Conservation (phyloP, 1,139 yeast species). For the Taphrina betulina region DNA sequence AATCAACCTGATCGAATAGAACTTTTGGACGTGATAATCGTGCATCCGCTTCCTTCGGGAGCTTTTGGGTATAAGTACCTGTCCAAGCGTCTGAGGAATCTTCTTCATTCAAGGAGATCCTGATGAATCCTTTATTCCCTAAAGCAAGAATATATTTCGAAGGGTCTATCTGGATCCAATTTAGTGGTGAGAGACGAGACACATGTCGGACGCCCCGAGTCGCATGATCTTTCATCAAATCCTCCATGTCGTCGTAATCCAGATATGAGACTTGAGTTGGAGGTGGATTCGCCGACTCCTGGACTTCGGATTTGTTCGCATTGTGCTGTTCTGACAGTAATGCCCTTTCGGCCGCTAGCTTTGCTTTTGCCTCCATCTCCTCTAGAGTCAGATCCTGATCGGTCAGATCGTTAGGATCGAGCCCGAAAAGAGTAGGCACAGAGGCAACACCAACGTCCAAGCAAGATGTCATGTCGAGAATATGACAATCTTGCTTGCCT, state of each 20-base stretch:
- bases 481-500: conserved; percentile 65
- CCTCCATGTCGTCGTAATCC: conserved; percentile 32
- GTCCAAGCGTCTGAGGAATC: conserved; percentile 1
- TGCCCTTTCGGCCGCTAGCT: conserved; percentile 4
- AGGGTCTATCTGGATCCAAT: conserved; percentile 27
- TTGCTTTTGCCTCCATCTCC: conserved; percentile 27
- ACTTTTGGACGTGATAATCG: conserved; percentile 27
- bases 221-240: conserved; percentile 29
- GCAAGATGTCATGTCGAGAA: conserved; percentile 73
- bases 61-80: conserved; percentile 19
- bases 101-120: neutral
- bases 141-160: conserved; percentile 22
- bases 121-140: conserved; percentile 21
- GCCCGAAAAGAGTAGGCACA: conserved; percentile 60
- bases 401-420: conserved; percentile 44
- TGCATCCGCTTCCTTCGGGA: conserved; percentile 18
- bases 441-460: conserved; percentile 60
- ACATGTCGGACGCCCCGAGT: conserved; percentile 12
- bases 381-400: conserved; percentile 27
- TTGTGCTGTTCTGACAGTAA: conserved; percentile 18
- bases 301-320: conserved; percentile 6
- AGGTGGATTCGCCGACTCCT: conserved; percentile 5
- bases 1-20: conserved; percentile 35
- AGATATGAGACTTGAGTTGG: conserved; percentile 22
- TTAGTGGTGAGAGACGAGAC: conserved; percentile 13